phyloP scores from a whole-genome alignment of 2,329 filamentous ascomycete species.

The Pleurostoma richardsiae region DNA sequence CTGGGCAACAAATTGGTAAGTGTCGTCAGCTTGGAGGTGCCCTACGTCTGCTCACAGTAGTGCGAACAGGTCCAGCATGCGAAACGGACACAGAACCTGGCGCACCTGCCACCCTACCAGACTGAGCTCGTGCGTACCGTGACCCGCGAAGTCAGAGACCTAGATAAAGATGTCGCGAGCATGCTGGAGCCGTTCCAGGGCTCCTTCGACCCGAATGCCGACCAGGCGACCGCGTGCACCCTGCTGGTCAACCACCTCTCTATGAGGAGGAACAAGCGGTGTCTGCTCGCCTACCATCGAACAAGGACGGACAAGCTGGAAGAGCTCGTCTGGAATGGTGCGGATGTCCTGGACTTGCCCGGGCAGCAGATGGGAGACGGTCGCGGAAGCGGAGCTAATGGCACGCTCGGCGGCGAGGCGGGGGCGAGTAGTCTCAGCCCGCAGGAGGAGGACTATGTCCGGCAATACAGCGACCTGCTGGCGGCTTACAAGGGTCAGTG shows the following conservation, averaged over 20 bases:
- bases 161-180: conserved; percentile 77
- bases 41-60: conserved; percentile 9
- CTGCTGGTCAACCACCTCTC: conserved; percentile 90
- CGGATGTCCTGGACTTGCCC: conserved; percentile 71
- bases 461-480: conserved; percentile 84
- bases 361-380: conserved; percentile 47
- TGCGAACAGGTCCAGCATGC: conserved; percentile 77
- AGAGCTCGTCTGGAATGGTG: conserved; percentile 86
- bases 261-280: conserved; percentile 95
- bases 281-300: conserved; percentile 88
- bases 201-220: conserved; percentile 76
- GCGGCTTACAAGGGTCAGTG: conserved; percentile 98
- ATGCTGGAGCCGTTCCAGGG: conserved; percentile 79
- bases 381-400: conserved; percentile 22
- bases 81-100: conserved; percentile 84
- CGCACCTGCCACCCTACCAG: conserved; percentile 85
- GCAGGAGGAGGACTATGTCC: conserved; percentile 93
- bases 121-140: conserved; percentile 84
- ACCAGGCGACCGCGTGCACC: conserved; percentile 81
- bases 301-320: conserved; percentile 88
- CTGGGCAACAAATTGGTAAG: conserved; percentile 76
- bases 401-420: conserved; percentile 37
- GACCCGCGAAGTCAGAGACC: conserved; percentile 85
- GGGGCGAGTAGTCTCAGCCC: conserved; percentile 78
- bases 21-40: conserved; percentile 1